These are phyloP conservation scores for Collybia sp. DNA, from an alignment of 768 basidiomycete genomes.

Conservation along the genomic window DNA sequence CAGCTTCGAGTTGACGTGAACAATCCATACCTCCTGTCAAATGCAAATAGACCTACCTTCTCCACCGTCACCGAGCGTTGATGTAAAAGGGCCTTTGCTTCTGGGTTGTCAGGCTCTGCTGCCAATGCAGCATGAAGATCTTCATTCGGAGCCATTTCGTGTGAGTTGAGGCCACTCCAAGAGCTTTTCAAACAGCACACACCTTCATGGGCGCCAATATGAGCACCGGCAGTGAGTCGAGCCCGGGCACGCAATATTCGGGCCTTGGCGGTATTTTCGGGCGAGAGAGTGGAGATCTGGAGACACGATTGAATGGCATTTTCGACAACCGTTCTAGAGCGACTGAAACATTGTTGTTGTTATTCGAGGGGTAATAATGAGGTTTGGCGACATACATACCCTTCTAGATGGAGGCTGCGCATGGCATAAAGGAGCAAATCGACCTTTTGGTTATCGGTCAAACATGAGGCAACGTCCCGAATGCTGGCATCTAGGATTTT, in stretches of 20 bases:
- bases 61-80: constrained; percentile 50
- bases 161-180: neutral
- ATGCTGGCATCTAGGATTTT: constrained; percentile 76
- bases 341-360: constrained; percentile 22
- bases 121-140: constrained; percentile 64
- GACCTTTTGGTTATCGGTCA: constrained; percentile 63
- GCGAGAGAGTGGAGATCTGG: constrained; percentile 46
- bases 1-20: constrained; percentile 18
- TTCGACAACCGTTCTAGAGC: constrained; percentile 61
- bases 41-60: constrained; percentile 35
- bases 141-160: constrained; percentile 19
- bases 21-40: neutral
- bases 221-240: constrained; percentile 54
- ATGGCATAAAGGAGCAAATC: constrained; percentile 77
- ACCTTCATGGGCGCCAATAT: constrained; percentile 67
- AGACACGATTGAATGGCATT: constrained; percentile 73
- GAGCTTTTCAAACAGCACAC: constrained; percentile 5
- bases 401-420: constrained; percentile 70
- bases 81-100: constrained; percentile 58
- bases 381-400: constrained; percentile 33
- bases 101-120: constrained; percentile 64
- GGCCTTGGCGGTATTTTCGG: constrained; percentile 51
- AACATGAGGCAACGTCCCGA: constrained; percentile 54
- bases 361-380: neutral
- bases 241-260: constrained; percentile 64